Percentiles rank a stretch among this genome's conserved stretches.
Conservation (phyloP, 179 eudicot genomes). For the Actinidia arguta region DNA sequence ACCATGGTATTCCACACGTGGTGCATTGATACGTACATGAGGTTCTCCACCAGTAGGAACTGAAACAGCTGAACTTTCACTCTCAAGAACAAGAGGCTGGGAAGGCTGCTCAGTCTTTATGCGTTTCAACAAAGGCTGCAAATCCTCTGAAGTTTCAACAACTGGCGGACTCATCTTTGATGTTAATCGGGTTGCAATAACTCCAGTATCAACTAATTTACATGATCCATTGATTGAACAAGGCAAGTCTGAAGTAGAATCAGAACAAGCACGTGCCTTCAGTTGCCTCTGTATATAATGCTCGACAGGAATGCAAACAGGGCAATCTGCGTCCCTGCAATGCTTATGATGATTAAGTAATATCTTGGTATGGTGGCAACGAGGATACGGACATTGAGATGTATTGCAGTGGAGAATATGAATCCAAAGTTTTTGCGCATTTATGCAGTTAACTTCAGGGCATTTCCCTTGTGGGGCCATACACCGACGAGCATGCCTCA, state of each 20-base stretch:
- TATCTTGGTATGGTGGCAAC: constrained; percentile 56
- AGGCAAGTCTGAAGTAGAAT: constrained; percentile 49
- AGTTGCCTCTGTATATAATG: constrained; percentile 43
- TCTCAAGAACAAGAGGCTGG: constrained; percentile 43
- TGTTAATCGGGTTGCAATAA: constrained; percentile 37
- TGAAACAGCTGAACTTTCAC: constrained; percentile 44
- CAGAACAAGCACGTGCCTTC: constrained; percentile 40
- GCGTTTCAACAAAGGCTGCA: constrained; percentile 67
- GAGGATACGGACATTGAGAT: constrained; percentile 62
- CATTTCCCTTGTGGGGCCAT: constrained; percentile 78
- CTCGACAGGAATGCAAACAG: constrained; percentile 81
- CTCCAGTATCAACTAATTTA: constrained; percentile 47
- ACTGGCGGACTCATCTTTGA: constrained; percentile 38
- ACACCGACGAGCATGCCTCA: constrained; percentile 90
- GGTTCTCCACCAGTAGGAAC: constrained; percentile 38
- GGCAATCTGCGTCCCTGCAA: constrained; percentile 69
- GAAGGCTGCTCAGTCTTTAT: constrained; percentile 65
- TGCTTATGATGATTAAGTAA: constrained; percentile 59
- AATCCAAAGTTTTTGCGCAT: constrained; percentile 61
- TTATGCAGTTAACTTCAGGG: constrained; percentile 61
- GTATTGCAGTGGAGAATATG: constrained; percentile 67
- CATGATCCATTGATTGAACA: constrained; percentile 34
- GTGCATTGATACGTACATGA: constrained; percentile 37
- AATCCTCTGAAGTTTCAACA: constrained; percentile 50
- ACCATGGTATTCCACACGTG: constrained; percentile 38